phyloP scores from a whole-genome alignment of 1,284 basidiomycete species.

The Malassezia obtusa region DNA sequence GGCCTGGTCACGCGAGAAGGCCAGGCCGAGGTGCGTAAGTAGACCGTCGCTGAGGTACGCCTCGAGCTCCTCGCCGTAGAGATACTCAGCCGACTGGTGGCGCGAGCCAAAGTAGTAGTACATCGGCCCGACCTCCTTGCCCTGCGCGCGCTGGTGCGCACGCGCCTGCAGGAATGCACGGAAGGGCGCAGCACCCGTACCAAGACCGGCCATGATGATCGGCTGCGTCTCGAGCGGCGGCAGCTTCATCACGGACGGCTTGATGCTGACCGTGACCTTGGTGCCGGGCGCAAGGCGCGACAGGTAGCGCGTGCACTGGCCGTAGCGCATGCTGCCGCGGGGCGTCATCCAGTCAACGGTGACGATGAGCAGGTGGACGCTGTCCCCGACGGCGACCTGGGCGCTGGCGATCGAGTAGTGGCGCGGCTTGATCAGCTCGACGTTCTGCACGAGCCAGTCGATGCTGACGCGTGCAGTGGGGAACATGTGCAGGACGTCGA shows the following conservation, averaged over 20 bases:
- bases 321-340: constrained; percentile 67
- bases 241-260: constrained; percentile 98
- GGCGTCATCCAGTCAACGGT: constrained; percentile 89
- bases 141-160: constrained; percentile 67
- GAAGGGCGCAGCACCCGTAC: constrained; percentile 96
- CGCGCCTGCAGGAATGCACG: constrained; percentile 94
- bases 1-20: constrained; percentile 86
- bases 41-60: constrained; percentile 66
- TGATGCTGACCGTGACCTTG: constrained; percentile 93
- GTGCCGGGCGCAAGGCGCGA: constrained; percentile 71
- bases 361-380: constrained; percentile 86
- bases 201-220: constrained; percentile 95
- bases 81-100: constrained; percentile 83
- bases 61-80: constrained; percentile 78
- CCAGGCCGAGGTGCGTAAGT: constrained; percentile 79
- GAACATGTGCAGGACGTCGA: constrained; percentile 73
- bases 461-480: constrained; percentile 62
- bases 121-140: constrained; percentile 72
- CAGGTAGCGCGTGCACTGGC: constrained; percentile 94
- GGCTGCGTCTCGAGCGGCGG: constrained; percentile 76
- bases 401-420: constrained; percentile 97
- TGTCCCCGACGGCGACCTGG: constrained; percentile 84
- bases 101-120: constrained; percentile 99
- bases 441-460: constrained; percentile 80
- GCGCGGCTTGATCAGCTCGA: constrained; percentile 66